Percentiles rank a stretch among this genome's conserved stretches.
phyloP scores from a whole-genome alignment of 495 filamentous ascomycete genomes.

The Alectoria sarmentosa region DNA sequence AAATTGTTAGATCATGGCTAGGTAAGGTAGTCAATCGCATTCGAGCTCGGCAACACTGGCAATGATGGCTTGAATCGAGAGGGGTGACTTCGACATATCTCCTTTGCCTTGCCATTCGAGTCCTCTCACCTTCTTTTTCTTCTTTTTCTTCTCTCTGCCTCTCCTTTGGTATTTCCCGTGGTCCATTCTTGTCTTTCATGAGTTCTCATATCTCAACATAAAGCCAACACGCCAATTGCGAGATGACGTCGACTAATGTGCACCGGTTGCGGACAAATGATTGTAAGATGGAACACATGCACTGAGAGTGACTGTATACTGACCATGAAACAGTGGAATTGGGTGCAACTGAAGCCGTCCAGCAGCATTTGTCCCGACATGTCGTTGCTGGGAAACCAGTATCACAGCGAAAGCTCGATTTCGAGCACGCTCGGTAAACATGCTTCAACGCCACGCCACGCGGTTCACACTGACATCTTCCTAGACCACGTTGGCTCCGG shows the following conservation, averaged over 20 bases:
- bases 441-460: background rate
- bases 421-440: constrained; percentile 38
- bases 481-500: constrained; percentile 37
- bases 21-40: background rate
- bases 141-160: background rate
- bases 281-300: constrained; percentile 10
- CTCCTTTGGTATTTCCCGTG: background rate
- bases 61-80: background rate
- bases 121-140: background rate
- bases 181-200: background rate
- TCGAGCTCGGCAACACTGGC: background rate
- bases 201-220: background rate
- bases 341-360: constrained; percentile 43
- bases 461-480: background rate
- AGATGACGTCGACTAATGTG: constrained; percentile 14
- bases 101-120: background rate
- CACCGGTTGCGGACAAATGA: constrained; percentile 20
- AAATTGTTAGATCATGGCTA: background rate
- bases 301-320: background rate
- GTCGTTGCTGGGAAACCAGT: constrained; percentile 40
- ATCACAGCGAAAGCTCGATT: constrained; percentile 42
- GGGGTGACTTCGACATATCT: background rate
- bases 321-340: constrained; percentile 30
- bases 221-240: background rate
- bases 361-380: constrained; percentile 39